Base-by-base conservation (phyloP, 2,329 filamentous ascomycete genomes). In the Madurella fahalii region DNA sequence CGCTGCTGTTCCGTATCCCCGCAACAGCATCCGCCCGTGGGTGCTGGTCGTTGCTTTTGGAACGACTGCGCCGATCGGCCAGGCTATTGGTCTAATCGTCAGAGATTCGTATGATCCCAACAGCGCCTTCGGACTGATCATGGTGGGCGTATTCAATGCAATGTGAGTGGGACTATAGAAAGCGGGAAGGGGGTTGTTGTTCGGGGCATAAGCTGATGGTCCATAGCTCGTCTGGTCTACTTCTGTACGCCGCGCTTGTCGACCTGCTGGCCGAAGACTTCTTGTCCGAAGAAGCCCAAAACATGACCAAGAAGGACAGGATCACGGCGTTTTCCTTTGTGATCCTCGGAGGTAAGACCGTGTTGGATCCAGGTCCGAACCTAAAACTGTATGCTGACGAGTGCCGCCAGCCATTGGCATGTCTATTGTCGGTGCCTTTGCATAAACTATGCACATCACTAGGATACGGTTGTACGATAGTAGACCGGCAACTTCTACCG, bases 191-290 rank as follows among this genome's bases (percentile, higher is more conserved):
- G 12, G 30, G 25, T 17, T 32, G 16, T 40, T 39, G 13, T 9
- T 12, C 12, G 4, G 16, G 39, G 13, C 34, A 52, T 43, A 47
- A 25, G 25, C 9, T 11, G 17, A 9, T 45, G 31, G 56, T 16
- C 2, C 4, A 16, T 47, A 81, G 77, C 50, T 85, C 82, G 1
- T 83, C 77, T 25, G 82, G 82, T 64, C 73, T 85, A 30, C 67
- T 85, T 7, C 77, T 85, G 49, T 85, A 84, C 63, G 82, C 82
- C 40, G 80, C 83, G 2, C 71, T 85, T 7, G 83, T 86, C 2
- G 83, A 86, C 64, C 69, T 86, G 31, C 69, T 86, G 37, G 82
- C 81, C 4, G 82, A 85, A 62, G 83, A 86, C 64, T 86, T 86
- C 69, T 71, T 86, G 16, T 84, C 81, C 0, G 79, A 82, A 50